Base-by-base conservation (phyloP, 2,329 filamentous ascomycete genomes). In the Tolypocladium inflatum region DNA sequence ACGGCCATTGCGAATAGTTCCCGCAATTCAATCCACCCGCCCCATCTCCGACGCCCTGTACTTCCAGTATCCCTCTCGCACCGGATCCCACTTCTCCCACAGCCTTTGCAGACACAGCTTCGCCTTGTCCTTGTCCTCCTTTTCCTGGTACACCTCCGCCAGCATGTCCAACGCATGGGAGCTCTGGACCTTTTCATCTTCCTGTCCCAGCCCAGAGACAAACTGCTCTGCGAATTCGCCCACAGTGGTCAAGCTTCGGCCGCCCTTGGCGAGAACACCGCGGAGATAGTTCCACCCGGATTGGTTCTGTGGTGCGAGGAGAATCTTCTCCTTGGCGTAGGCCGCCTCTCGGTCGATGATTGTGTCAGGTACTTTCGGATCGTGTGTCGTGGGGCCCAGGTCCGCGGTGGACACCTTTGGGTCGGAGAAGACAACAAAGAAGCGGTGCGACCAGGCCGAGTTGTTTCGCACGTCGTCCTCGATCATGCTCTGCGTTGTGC, bases 381-480 rank as follows among this genome's bases (percentile, higher is more conserved):
- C 84, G 57, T 73, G 69, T 58, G 79, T 76, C 1, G 79, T 82
- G 2, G 81, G 77, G 35, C 75, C 75, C 9, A 71, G 70, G n/a
- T 70, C 76, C 4, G 73, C 66, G 0, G 81, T 84, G 15, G 76
- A 74, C 30, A 75, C 66, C 1, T 65, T 76, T 23, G 79, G 87
- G 78, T 81, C 77, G 70, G 82, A 81, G 63, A 97, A 96, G 21
- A 93, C 85, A n/a, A 97, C 71, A 71, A 93, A 96, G 79, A 94
- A 97, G 55, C 94, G 87, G 77, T 99, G 93, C 63, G 93, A 95
- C 94, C 94, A 99, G 19, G 93, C 94, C 51, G 89, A 94, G 73
- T 99, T 99, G 76, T 99, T 99, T 67, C 92, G 83, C 60, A 97
- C 85, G 72, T 99, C 94, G 39, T 84, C 78, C 58, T 84, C 78